Percentiles rank a stretch among this genome's conserved stretches.
Evolutionary conservation across 495 filamentous ascomycete species (phyloP).

Genomic region (Aspergillus mulundensis): DNA sequence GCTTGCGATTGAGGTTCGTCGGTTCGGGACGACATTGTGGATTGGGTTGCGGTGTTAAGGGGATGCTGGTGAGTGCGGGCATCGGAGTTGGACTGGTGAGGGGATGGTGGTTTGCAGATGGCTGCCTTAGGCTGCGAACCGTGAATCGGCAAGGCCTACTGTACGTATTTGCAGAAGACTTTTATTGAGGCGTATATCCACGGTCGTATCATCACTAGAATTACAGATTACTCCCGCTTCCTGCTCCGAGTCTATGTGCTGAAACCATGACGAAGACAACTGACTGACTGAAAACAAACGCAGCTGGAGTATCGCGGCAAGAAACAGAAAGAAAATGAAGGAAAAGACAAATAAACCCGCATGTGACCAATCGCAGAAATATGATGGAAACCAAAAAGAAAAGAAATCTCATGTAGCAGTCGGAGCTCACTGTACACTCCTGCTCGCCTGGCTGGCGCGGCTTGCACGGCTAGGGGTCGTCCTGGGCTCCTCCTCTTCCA

Average conservation of each 20-base stretch:
- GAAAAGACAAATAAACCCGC: constrained; percentile 5
- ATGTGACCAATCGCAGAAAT: not conserved
- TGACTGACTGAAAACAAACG: constrained; percentile 9
- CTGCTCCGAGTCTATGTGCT: constrained; percentile 13
- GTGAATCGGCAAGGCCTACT: not conserved
- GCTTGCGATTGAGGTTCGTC: not conserved
- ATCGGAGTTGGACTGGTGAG: not conserved
- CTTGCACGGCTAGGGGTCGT: constrained; percentile 57
- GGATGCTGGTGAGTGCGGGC: not conserved
- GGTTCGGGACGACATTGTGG: not conserved
- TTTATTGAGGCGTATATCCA: constrained; percentile 12
- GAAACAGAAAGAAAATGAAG: not conserved
- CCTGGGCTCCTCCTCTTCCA: constrained; percentile 64
- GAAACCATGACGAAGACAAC: not conserved
- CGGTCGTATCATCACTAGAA: constrained; percentile 17
- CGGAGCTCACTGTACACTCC: constrained; percentile 28
- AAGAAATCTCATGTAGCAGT: constrained; percentile 8
- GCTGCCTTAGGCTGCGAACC: not conserved
- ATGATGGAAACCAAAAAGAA: not conserved
- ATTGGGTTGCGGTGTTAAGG: not conserved
- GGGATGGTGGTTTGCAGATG: not conserved
- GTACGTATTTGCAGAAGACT: not conserved
- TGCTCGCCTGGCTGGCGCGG: constrained; percentile 21
- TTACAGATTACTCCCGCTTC: constrained; percentile 21
- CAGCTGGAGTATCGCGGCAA: constrained; percentile 2